Conservation (phyloP, 2,329 filamentous ascomycete genomes). For the Plenodomus tracheiphilus region DNA sequence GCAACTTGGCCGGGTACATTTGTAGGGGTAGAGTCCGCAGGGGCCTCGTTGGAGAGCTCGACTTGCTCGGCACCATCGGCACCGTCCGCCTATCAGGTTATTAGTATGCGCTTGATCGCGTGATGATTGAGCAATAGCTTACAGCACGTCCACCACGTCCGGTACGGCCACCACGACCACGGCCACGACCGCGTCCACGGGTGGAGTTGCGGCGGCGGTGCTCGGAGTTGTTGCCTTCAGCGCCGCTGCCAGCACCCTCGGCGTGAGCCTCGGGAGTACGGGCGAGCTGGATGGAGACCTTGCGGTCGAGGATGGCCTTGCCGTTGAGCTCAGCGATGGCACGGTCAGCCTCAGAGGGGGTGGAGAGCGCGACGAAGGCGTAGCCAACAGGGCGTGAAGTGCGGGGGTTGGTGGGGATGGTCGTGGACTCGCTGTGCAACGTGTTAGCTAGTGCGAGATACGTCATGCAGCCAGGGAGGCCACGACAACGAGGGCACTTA, state of each 20-base stretch:
- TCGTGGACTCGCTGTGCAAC: slow-evolving; percentile 83
- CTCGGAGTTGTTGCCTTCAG: slow-evolving; percentile 74
- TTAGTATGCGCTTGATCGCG: background rate
- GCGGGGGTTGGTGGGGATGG: slow-evolving; percentile 98
- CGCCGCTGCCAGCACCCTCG: slow-evolving; percentile 71
- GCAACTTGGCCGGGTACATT: slow-evolving; percentile 57
- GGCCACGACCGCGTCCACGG: slow-evolving; percentile 60
- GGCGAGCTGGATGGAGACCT: slow-evolving; percentile 98
- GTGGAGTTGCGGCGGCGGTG: slow-evolving; percentile 59
- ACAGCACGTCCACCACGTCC: slow-evolving; percentile 67
- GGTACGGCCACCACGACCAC: slow-evolving; percentile 63
- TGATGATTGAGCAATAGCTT: slow-evolving; percentile 45
- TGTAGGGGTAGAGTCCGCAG: slow-evolving; percentile 47
- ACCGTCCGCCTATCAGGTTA: slow-evolving; percentile 49
- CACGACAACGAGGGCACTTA: slow-evolving; percentile 60
- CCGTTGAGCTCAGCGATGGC: slow-evolving; percentile 94
- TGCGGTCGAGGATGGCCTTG: slow-evolving; percentile 96
- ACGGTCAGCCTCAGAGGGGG: slow-evolving; percentile 89
- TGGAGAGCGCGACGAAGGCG: slow-evolving; percentile 97
- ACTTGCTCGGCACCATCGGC: slow-evolving; percentile 47
- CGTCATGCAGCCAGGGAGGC: slow-evolving; percentile 20
- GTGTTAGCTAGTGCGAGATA: slow-evolving; percentile 23
- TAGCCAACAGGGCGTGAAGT: slow-evolving; percentile 98
- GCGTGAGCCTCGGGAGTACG: slow-evolving; percentile 90
- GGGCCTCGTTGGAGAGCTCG: slow-evolving; percentile 54